Evolutionary conservation across 1,284 basidiomycete genomes (phyloP).

Genomic region (Ustilago crameri): DNA sequence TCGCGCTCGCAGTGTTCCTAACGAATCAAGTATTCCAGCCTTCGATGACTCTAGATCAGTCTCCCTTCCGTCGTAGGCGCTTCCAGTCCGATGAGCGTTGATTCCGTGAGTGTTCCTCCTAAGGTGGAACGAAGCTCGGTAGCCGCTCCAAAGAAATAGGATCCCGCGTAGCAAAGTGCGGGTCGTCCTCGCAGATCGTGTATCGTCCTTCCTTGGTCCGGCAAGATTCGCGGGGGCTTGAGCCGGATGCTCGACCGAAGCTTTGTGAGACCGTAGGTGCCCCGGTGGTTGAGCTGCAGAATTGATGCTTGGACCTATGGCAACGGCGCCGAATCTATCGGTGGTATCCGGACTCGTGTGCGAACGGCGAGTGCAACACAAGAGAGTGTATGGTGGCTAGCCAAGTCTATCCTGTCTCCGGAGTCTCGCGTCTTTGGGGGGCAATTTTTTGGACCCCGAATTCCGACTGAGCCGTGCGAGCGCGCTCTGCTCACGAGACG

Average conservation of each 20-base stretch:
- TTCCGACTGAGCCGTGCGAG: constrained; percentile 11
- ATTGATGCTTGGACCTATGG: no score
- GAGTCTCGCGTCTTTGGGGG: constrained; percentile 5
- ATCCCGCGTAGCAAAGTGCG: not conserved
- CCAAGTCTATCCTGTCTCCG: not conserved
- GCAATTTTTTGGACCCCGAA: constrained; percentile 19
- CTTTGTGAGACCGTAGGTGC: no score
- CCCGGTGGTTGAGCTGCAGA: no score
- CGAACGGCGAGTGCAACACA: constrained; percentile 6
- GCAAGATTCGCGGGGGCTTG: not conserved
- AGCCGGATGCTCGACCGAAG: not conserved
- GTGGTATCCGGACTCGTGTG: not conserved
- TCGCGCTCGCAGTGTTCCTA: no score
- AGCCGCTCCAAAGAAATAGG: no score
- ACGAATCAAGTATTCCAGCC: no score
- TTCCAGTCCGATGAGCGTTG: no score
- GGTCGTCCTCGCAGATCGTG: not conserved
- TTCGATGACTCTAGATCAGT: no score
- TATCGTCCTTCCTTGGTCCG: not conserved
- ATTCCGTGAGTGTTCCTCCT: no score
- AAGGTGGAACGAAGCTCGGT: no score
- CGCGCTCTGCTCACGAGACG: constrained; percentile 13
- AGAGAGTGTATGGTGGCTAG: not conserved
- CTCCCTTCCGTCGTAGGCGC: no score
- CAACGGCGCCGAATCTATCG: not conserved